phyloP scores from a whole-genome alignment of 305 asterid species.

The Striga hermonthica region DNA sequence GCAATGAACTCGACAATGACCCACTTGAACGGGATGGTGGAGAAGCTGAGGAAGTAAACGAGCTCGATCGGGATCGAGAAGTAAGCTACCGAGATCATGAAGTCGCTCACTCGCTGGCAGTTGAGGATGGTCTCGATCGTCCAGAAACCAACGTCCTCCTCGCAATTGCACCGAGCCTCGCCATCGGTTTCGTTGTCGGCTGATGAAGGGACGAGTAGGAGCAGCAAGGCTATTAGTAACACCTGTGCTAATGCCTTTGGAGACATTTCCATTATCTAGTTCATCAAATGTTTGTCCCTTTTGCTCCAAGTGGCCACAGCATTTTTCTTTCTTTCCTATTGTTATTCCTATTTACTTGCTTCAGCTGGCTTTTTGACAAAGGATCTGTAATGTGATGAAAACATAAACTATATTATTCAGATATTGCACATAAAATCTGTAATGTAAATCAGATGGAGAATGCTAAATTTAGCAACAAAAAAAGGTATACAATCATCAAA shows the following conservation, averaged over 20 bases:
- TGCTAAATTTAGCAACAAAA: conserved; percentile 22
- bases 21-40: conserved; percentile 91
- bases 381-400: conserved; percentile 25
- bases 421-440: neutral
- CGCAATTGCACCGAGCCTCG: conserved; percentile 77
- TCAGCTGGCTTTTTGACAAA: conserved; percentile 21
- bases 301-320: neutral
- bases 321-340: neutral
- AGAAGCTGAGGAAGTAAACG: conserved; percentile 84
- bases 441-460: neutral
- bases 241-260: conserved; percentile 46
- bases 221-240: conserved; percentile 40
- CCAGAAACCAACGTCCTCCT: conserved; percentile 82
- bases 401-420: neutral
- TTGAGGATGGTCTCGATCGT: conserved; percentile 65
- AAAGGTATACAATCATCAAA: conserved; percentile 8
- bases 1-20: conserved; percentile 83
- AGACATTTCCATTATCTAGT: conserved; percentile 34
- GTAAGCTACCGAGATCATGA: conserved; percentile 91
- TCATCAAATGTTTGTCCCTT: conserved; percentile 47
- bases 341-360: too few species aligned
- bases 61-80: conserved; percentile 95
- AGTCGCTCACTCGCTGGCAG: conserved; percentile 85
- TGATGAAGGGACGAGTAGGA: conserved; percentile 40
- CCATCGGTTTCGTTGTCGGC: conserved; percentile 36